phyloP scores from a whole-genome alignment of 1,284 basidiomycete species.

The Mycena sp. region DNA sequence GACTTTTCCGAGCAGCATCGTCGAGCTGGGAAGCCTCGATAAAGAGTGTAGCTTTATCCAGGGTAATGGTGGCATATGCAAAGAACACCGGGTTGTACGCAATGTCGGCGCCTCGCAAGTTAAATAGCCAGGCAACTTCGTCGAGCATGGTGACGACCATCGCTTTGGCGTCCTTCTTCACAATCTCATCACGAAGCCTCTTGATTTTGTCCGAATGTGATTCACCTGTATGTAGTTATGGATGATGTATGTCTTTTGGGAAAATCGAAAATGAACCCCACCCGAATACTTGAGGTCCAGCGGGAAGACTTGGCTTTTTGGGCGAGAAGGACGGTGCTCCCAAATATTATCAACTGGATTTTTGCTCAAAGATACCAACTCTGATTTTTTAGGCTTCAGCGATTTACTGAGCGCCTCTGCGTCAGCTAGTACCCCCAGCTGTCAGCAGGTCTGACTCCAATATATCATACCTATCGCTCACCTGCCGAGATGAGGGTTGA shows the following conservation, averaged over 20 bases:
- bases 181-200: slow-evolving; percentile 71
- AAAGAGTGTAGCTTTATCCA: slow-evolving; percentile 77
- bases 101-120: slow-evolving; percentile 93
- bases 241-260: no score
- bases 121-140: slow-evolving; percentile 95
- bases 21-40: slow-evolving; percentile 74
- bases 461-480: slow-evolving; percentile 38
- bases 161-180: slow-evolving; percentile 68
- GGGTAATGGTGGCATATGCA: slow-evolving; percentile 86
- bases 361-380: slow-evolving; percentile 68
- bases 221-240: slow-evolving; percentile 55
- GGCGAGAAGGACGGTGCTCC: slow-evolving; percentile 77
- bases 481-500: slow-evolving; percentile 78
- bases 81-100: slow-evolving; percentile 98
- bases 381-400: slow-evolving; percentile 60
- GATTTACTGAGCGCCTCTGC: slow-evolving; percentile 64
- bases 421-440: slow-evolving; percentile 56
- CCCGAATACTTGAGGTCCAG: slow-evolving; percentile 74
- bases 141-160: slow-evolving; percentile 86
- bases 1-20: slow-evolving; percentile 62
- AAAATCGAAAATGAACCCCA: not conserved
- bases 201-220: slow-evolving; percentile 73
- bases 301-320: slow-evolving; percentile 75
- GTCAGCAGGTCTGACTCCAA: not conserved
- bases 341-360: slow-evolving; percentile 91